phyloP scores from a whole-genome alignment of 257 asterid genomes.

The Solanum sitiens region DNA sequence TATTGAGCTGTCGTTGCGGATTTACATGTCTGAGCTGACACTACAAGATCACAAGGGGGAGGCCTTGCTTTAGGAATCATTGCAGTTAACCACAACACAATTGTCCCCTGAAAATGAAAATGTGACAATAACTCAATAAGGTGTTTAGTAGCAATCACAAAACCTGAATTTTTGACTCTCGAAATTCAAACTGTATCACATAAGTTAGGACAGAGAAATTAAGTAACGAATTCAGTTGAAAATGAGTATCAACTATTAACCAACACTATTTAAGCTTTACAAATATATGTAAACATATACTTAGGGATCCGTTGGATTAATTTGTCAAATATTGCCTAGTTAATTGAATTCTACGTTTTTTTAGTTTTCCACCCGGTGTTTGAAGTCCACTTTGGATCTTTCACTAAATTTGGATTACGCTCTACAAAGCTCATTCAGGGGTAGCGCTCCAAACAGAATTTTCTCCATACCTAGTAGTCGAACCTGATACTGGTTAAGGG shows the following conservation, averaged over 20 bases:
- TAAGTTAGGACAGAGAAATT: neutral
- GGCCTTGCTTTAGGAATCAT: constrained; percentile 41
- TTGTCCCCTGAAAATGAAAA: constrained; percentile 34
- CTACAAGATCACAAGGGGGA: constrained; percentile 13
- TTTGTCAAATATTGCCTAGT: no score
- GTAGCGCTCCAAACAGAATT: no score
- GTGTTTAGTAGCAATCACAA: neutral
- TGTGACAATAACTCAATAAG: neutral
- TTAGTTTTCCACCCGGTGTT: no score
- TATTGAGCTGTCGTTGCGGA: constrained; percentile 30
- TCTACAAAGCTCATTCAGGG: no score
- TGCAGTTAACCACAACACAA: constrained; percentile 52
- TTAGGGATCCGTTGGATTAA: no score
- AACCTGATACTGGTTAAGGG: no score
- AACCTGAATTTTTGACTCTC: neutral
- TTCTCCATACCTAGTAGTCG: no score
- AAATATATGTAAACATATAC: no score
- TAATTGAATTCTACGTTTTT: no score
- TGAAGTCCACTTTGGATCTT: no score
- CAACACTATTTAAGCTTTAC: neutral
- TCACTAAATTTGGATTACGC: rapidly evolving
- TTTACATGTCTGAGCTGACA: constrained; percentile 12
- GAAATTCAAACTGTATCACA: rapidly evolving
- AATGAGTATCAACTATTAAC: neutral
- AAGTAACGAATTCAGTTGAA: neutral